phyloP scores from a whole-genome alignment of 1,139 yeast genomes.

The Yamadazyma taylorii region DNA sequence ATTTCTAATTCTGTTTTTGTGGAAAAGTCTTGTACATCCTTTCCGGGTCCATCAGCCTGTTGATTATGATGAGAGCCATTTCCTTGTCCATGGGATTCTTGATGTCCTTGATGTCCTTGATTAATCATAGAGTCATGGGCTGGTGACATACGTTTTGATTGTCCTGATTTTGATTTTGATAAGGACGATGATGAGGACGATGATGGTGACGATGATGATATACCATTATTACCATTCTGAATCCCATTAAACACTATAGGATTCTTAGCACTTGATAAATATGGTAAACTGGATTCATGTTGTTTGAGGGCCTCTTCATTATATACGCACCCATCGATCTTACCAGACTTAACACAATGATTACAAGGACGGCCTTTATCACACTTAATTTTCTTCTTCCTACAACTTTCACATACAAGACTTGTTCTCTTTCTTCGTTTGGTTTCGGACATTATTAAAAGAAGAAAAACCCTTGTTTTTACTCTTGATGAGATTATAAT shows the following conservation, averaged over 20 bases:
- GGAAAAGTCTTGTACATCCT: too few species aligned
- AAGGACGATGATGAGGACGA: too few species aligned
- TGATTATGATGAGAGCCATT: too few species aligned
- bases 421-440: slow-evolving; percentile 28
- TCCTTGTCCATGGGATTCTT: too few species aligned
- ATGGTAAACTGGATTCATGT: slow-evolving; percentile 17
- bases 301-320: slow-evolving; percentile 16
- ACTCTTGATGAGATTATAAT: too few species aligned
- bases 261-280: slow-evolving; percentile 25
- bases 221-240: too few species aligned
- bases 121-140: too few species aligned
- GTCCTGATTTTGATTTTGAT: too few species aligned
- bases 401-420: slow-evolving; percentile 38
- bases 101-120: too few species aligned
- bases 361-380: slow-evolving; percentile 38
- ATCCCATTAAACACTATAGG: slow-evolving; percentile 20
- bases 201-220: too few species aligned
- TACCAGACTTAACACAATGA: slow-evolving; percentile 30
- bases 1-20: slow-evolving; percentile 21
- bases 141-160: too few species aligned
- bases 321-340: slow-evolving; percentile 26
- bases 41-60: too few species aligned
- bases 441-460: slow-evolving; percentile 2
- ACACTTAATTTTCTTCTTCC: slow-evolving; percentile 37
- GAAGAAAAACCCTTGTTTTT: neutral